These are phyloP conservation scores for Mycena maculata DNA, from an alignment of 768 basidiomycete species.

Conservation along the genomic window DNA sequence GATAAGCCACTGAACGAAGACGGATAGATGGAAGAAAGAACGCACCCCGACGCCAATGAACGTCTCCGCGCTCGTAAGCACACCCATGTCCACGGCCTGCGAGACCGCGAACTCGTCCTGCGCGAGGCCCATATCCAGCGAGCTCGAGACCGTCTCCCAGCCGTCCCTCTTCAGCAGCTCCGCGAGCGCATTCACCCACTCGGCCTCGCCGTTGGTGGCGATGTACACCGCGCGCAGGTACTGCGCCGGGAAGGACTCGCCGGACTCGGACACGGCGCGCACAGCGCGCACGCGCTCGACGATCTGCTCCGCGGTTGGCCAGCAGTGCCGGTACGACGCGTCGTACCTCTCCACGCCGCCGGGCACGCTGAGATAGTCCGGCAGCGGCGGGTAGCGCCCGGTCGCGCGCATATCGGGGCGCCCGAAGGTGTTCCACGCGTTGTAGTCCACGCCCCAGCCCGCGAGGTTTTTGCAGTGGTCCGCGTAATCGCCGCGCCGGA, in stretches of 20 bases:
- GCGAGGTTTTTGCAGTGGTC: slow-evolving; percentile 25
- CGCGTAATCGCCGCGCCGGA: slow-evolving; percentile 29
- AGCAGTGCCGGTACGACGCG: slow-evolving; percentile 22
- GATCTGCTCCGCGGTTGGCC: background rate
- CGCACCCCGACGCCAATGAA: slow-evolving; percentile 61
- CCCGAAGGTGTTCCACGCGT: slow-evolving; percentile 21
- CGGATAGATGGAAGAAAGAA: background rate
- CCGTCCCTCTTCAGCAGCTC: slow-evolving; percentile 43
- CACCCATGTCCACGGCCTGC: slow-evolving; percentile 62
- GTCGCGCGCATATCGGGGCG: background rate
- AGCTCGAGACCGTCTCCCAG: slow-evolving; percentile 55
- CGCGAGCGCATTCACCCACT: slow-evolving; percentile 55
- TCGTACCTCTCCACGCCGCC: background rate
- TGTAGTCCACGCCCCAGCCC: slow-evolving; percentile 3
- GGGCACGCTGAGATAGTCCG: slow-evolving; percentile 12
- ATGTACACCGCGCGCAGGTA: slow-evolving; percentile 55
- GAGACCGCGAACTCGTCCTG: slow-evolving; percentile 57
- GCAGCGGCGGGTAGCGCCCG: slow-evolving; percentile 11
- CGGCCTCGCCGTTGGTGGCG: slow-evolving; percentile 56
- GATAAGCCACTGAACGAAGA: background rate
- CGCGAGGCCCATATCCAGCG: slow-evolving; percentile 52
- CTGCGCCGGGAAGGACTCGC: slow-evolving; percentile 8
- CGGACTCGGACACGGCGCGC: background rate
- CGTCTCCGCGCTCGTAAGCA: slow-evolving; percentile 57
- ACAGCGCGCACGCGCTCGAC: slow-evolving; percentile 5